Conservation (phyloP, 129 eudicot species). For the Flaveria bidentis region DNA sequence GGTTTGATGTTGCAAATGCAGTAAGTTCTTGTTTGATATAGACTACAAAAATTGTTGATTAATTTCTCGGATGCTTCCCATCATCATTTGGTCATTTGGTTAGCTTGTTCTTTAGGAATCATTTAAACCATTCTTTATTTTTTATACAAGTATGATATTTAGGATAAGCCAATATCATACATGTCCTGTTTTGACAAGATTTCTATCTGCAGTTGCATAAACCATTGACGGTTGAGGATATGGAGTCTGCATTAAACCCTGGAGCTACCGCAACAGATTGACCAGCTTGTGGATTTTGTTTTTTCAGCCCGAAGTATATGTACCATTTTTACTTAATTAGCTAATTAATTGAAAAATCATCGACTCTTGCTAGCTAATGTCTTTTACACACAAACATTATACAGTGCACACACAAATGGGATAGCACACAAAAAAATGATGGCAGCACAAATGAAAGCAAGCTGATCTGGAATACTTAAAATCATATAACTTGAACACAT, state of each 20-base stretch:
- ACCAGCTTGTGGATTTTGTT: neutral
- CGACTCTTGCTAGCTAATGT: neutral
- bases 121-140: neutral
- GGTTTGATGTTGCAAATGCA: slow-evolving; percentile 78
- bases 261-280: slow-evolving; percentile 28
- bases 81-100: slow-evolving; percentile 3
- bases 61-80: neutral
- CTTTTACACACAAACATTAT: slow-evolving; percentile 5
- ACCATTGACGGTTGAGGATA: slow-evolving; percentile 59
- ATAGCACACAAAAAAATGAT: neutral
- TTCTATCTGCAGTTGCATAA: slow-evolving; percentile 65
- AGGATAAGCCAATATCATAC: slow-evolving; percentile 15
- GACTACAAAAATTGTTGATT: slow-evolving; percentile 7
- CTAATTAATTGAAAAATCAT: neutral
- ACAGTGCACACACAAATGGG: neutral
- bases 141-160: neutral
- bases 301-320: slow-evolving; percentile 17
- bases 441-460: neutral
- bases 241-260: slow-evolving; percentile 52
- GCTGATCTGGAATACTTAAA: neutral
- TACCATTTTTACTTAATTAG: slow-evolving; percentile 19
- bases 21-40: slow-evolving; percentile 51
- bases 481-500: neutral
- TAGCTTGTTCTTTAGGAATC: neutral
- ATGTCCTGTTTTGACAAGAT: slow-evolving; percentile 3